phyloP scores from a whole-genome alignment of 2,329 filamentous ascomycete genomes.

The Dactylellina haptotyla region DNA sequence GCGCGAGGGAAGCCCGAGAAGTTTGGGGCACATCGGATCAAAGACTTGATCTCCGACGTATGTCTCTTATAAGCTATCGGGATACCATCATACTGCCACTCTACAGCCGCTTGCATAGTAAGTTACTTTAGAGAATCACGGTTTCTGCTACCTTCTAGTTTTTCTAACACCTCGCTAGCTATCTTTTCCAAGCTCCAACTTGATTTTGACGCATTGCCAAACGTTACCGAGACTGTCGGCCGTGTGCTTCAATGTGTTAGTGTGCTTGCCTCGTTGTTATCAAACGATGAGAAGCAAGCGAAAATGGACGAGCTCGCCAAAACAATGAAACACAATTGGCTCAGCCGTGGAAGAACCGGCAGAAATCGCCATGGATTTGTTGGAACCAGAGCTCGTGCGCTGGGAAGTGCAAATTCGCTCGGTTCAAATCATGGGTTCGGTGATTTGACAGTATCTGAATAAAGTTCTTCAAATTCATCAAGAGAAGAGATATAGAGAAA shows the following conservation, averaged over 20 bases:
- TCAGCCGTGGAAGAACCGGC: slow-evolving; percentile 87
- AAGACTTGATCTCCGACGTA: slow-evolving; percentile 83
- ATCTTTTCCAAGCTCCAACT: slow-evolving; percentile 74
- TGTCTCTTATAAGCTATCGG: slow-evolving; percentile 87
- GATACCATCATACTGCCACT: slow-evolving; percentile 88
- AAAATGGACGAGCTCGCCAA: slow-evolving; percentile 86
- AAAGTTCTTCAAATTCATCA: neutral
- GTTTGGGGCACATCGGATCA: slow-evolving; percentile 74
- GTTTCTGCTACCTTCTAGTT: neutral
- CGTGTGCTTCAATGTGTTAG: slow-evolving; percentile 96
- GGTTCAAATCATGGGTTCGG: slow-evolving; percentile 48
- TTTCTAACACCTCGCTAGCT: slow-evolving; percentile 61
- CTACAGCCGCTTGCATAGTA: slow-evolving; percentile 77
- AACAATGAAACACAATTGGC: slow-evolving; percentile 95
- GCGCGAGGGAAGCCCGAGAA: slow-evolving; percentile 79
- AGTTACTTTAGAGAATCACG: slow-evolving; percentile 60
- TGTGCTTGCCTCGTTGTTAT: slow-evolving; percentile 81
- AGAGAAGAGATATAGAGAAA: too few species aligned
- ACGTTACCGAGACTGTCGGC: slow-evolving; percentile 92
- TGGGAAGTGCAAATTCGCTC: slow-evolving; percentile 47
- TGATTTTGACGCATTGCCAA: slow-evolving; percentile 67
- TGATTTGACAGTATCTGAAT: slow-evolving; percentile 42
- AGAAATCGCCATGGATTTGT: slow-evolving; percentile 90
- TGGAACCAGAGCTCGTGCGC: slow-evolving; percentile 66
- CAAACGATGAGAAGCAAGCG: slow-evolving; percentile 76